A percentile compares a stretch with the other conserved stretches of the same genome.
Evolutionary conservation across 2,329 filamentous ascomycete genomes (phyloP).

Genomic region (Trichoderma asperellum): DNA sequence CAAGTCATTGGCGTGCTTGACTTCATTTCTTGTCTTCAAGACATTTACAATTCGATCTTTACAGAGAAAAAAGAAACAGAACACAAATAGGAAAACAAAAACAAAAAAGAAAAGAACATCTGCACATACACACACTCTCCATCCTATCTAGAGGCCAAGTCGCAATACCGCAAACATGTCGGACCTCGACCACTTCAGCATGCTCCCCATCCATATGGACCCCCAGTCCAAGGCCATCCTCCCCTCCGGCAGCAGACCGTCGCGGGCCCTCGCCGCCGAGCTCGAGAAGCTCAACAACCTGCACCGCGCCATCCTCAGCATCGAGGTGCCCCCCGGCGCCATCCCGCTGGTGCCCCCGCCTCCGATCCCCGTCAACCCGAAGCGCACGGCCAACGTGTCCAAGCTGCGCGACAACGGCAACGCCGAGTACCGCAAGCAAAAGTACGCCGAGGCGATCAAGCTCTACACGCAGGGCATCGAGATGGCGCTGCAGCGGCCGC

Average conservation of each 20-base stretch:
- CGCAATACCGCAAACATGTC: slow-evolving; percentile 48
- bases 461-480: slow-evolving; percentile 86
- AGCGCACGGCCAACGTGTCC: slow-evolving; percentile 82
- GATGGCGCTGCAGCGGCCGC: slow-evolving; percentile 80
- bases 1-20: not conserved
- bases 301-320: slow-evolving; percentile 70
- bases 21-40: not conserved
- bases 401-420: slow-evolving; percentile 93
- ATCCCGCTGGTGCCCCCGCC: slow-evolving; percentile 75
- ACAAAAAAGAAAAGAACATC: not conserved
- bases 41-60: not conserved
- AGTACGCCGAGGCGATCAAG: slow-evolving; percentile 74
- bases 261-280: slow-evolving; percentile 62
- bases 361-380: slow-evolving; percentile 88
- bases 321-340: slow-evolving; percentile 53
- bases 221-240: slow-evolving; percentile 76
- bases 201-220: slow-evolving; percentile 81
- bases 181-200: slow-evolving; percentile 74
- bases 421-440: slow-evolving; percentile 75
- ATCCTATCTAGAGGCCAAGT: not conserved
- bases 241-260: slow-evolving; percentile 36
- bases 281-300: slow-evolving; percentile 77
- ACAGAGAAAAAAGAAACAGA: not conserved
- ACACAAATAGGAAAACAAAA: not conserved
- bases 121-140: not conserved